A percentile compares a stretch with the other conserved stretches of the same genome.
These are phyloP conservation scores for Tetrapyrgos nigripes DNA, from an alignment of 1,284 basidiomycete species.

Conservation along the genomic window DNA sequence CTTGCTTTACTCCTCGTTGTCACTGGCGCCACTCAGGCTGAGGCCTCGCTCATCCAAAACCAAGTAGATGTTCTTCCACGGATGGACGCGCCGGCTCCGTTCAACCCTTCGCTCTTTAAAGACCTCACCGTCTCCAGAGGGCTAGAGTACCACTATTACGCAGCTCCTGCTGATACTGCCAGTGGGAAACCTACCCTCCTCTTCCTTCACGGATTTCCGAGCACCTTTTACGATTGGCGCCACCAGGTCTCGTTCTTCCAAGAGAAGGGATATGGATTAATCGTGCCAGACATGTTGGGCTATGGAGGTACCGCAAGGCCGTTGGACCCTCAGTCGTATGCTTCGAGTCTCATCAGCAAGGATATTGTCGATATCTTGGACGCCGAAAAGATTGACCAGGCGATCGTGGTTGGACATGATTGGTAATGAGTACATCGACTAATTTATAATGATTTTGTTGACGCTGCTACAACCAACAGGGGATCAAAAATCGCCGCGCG, in stretches of 20 bases:
- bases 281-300: slow-evolving; percentile 58
- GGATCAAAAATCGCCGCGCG: slow-evolving; percentile 41
- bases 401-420: slow-evolving; percentile 51
- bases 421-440: slow-evolving; percentile 34
- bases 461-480: slow-evolving; percentile 31
- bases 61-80: too few relatives aligned
- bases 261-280: slow-evolving; percentile 49
- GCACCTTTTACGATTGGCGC: slow-evolving; percentile 50
- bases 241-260: slow-evolving; percentile 49
- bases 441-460: too few relatives aligned
- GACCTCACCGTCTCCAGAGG: slow-evolving; percentile 23
- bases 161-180: slow-evolving; percentile 24
- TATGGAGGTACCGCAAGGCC: slow-evolving; percentile 56
- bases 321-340: slow-evolving; percentile 41
- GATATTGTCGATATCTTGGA: slow-evolving; percentile 54
- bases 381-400: slow-evolving; percentile 38
- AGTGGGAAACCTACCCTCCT: slow-evolving; percentile 46
- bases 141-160: slow-evolving; percentile 39
- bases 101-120: slow-evolving; percentile 21
- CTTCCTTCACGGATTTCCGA: slow-evolving; percentile 54
- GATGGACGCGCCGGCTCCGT: not conserved
- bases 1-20: too few relatives aligned
- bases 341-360: slow-evolving; percentile 39
- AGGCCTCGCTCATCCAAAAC: too few relatives aligned
- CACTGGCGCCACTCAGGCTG: too few relatives aligned